Base-by-base conservation (phyloP, 179 eudicot species). In the Drosera spatulata region DNA sequence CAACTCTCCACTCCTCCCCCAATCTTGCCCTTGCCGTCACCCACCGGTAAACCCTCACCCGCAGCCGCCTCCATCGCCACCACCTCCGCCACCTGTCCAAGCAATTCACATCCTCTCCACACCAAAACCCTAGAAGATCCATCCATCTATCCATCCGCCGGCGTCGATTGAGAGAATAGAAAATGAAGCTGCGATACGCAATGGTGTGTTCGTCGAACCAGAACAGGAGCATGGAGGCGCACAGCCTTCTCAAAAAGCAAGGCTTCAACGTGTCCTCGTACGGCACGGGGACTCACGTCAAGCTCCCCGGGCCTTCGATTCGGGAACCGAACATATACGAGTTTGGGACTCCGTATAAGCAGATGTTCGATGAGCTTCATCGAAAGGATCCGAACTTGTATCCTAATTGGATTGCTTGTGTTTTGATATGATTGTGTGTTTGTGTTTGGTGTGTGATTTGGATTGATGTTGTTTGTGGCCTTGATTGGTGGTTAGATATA, bases 151-250 rank as follows among this genome's bases (percentile, higher is more conserved):
- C n/a, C n/a, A n/a, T n/a, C n/a, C n/a, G n/a, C n/a, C n/a, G n/a
- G n/a, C n/a, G n/a, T 10, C 41, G 13, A 38, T 41, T 4, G 43
- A 12, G 69, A n/a, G 53, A 15, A 13, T n/a, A 56, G 47, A 58
- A 57, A 40, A 73, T 79, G 91, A 83, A 74, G 71, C 69, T 68
- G 41, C 74, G 89, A 49, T 79, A 77, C 67, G 97, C 97, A 12
- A 86, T 93, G 99, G 99, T 93, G 53, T 93, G 99, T 65, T 93
- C 96, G 3, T 93, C 99, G 60, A 93, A 93, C 61, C 99, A 93
- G 76, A 93, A 93, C 56, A 65, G 96, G 50, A 93, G 99, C 70
- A 93, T 93, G 99, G 99, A 89, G 60, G 84, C 97, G 12, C 99
- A 93, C 71, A 70, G 49, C 12, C 53, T 93, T 47, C 77, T 89